phyloP scores from a whole-genome alignment of 1,284 basidiomycete species.

The Irpex sp. region DNA sequence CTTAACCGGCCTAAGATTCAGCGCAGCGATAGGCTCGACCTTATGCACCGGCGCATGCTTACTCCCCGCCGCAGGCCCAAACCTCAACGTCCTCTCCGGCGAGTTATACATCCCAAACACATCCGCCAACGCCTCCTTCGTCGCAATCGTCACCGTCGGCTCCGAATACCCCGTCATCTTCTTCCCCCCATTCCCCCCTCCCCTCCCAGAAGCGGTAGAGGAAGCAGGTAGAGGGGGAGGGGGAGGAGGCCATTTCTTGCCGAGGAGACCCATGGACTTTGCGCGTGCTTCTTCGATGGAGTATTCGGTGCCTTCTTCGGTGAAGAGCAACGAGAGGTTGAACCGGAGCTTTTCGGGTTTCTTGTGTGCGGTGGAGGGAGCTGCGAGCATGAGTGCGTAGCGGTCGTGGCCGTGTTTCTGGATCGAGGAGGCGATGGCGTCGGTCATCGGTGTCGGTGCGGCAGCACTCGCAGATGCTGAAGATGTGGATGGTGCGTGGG shows the following conservation, averaged over 20 bases:
- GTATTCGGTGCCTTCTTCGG: conserved; percentile 65
- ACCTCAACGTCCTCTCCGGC: conserved; percentile 69
- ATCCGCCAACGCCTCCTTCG: conserved; percentile 89
- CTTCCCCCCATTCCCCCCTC: conserved; percentile 16
- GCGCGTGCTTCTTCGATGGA: conserved; percentile 75
- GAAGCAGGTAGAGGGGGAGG: conserved; percentile 43
- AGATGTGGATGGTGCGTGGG: conserved; percentile 27
- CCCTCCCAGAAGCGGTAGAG: too few relatives aligned
- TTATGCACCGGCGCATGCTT: conserved; percentile 69
- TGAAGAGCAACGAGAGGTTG: conserved; percentile 64
- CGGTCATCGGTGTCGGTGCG: not conserved
- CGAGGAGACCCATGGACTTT: conserved; percentile 71
- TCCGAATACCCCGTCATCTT: conserved; percentile 28
- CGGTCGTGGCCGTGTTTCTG: conserved; percentile 33
- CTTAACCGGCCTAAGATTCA: conserved; percentile 7
- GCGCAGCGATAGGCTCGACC: conserved; percentile 40
- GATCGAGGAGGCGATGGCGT: conserved; percentile 1
- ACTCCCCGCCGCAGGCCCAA: conserved; percentile 46
- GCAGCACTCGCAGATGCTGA: conserved; percentile 21
- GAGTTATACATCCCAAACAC: conserved; percentile 94
- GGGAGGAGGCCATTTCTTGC: conserved; percentile 77
- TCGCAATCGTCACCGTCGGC: conserved; percentile 79
- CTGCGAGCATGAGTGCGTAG: conserved; percentile 66
- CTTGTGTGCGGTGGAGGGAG: conserved; percentile 61
- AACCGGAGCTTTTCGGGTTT: conserved; percentile 62